These are phyloP conservation scores for Pascua sp. DNA, from an alignment of 1,284 basidiomycete species.

Conservation along the genomic window DNA sequence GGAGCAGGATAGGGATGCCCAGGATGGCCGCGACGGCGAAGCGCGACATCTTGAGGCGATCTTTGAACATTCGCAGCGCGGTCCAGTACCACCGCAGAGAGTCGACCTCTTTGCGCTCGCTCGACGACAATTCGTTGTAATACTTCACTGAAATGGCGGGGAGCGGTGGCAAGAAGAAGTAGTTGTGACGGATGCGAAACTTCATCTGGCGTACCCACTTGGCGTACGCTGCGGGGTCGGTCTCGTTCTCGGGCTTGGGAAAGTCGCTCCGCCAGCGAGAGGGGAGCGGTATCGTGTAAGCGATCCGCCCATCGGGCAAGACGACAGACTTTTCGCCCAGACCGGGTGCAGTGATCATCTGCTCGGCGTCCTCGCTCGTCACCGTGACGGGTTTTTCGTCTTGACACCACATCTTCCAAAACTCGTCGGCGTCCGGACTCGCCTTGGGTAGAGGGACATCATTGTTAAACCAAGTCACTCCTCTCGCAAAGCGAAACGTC, in stretches of 20 bases:
- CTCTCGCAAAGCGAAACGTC: conserved; percentile 23
- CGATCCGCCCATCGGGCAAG: conserved; percentile 27
- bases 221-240: conserved; percentile 1
- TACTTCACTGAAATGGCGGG: conserved; percentile 29
- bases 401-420: conserved; percentile 45
- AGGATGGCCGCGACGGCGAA: conserved; percentile 61
- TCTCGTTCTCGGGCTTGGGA: conserved; percentile 9
- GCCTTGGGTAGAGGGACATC: conserved; percentile 27
- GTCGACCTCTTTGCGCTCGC: conserved; percentile 56
- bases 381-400: conserved; percentile 30
- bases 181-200: conserved; percentile 7
- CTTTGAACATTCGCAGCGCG: conserved; percentile 50
- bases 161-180: conserved; percentile 34
- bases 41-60: conserved; percentile 53
- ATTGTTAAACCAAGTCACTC: conserved; percentile 25
- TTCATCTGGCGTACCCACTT: conserved; percentile 5
- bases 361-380: conserved; percentile 18
- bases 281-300: conserved; percentile 26
- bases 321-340: conserved; percentile 20
- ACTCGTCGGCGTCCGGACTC: conserved; percentile 36
- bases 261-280: conserved; percentile 5
- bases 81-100: conserved; percentile 45
- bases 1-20: conserved; percentile 64
- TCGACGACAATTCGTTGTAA: conserved; percentile 29
- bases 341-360: conserved; percentile 15